These are phyloP conservation scores for Chlorella sp. DNA, from an alignment of 139 green algal genomes.

Conservation along the genomic window DNA sequence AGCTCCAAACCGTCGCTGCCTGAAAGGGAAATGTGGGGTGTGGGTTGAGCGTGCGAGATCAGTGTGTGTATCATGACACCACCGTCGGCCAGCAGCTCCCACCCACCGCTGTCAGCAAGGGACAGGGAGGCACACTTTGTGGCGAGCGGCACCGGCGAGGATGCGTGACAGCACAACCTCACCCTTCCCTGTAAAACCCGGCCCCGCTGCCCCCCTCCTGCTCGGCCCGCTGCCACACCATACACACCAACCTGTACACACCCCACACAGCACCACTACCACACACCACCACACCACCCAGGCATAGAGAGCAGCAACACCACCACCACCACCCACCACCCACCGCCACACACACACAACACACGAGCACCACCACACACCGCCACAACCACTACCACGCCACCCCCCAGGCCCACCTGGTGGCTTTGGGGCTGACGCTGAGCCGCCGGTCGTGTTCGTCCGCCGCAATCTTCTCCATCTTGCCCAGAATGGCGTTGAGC, in stretches of 20 bases:
- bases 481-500: slow-evolving; percentile 73
- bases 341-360: not conserved
- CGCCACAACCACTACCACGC: not conserved
- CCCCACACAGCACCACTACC: no score
- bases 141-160: no score
- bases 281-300: not conserved
- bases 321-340: no score
- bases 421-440: not conserved
- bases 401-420: not conserved
- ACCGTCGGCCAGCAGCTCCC: slow-evolving; percentile 68
- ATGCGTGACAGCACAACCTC: no score
- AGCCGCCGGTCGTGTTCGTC: slow-evolving; percentile 37
- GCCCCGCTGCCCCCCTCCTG: no score
- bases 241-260: no score
- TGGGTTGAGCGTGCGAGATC: slow-evolving; percentile 14
- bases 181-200: no score
- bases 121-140: not conserved
- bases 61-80: slow-evolving; percentile 73
- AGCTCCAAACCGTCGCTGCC: no score
- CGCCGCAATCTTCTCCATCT: slow-evolving; percentile 61
- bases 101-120: slow-evolving; percentile 36
- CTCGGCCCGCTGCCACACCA: not conserved
- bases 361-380: not conserved
- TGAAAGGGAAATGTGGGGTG: no score
- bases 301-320: not conserved